Percentiles rank a stretch among this genome's conserved stretches.
Evolutionary conservation across 176 grass and related monocot species (phyloP).

Genomic region (Chloris gayana): DNA sequence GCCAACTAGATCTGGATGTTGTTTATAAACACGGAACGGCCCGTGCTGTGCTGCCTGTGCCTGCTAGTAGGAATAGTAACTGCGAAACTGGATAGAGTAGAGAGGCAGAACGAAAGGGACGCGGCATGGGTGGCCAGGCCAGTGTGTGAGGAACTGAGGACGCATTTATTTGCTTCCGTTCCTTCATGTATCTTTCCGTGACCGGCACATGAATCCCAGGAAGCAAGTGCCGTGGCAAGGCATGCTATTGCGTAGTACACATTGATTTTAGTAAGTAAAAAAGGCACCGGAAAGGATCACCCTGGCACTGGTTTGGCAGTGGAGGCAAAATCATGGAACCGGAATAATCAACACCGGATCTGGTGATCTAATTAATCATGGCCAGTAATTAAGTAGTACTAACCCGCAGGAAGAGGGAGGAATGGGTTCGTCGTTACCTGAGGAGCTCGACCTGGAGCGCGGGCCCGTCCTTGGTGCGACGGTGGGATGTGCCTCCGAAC

Average conservation of each 20-base stretch:
- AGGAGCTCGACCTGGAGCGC: conserved; percentile 90
- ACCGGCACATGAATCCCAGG: conserved; percentile 4
- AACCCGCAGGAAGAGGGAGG: background rate
- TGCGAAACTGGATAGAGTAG: background rate
- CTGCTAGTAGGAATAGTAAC: too few relatives aligned
- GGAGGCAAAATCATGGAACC: background rate
- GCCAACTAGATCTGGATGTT: background rate
- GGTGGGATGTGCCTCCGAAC: conserved; percentile 91
- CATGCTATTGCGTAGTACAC: too few relatives aligned
- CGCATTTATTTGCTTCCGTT: conserved; percentile 35
- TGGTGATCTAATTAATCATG: background rate
- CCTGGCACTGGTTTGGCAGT: background rate
- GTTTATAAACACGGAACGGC: background rate
- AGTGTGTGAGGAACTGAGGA: background rate
- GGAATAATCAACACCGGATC: background rate
- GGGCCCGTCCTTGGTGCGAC: conserved; percentile 89
- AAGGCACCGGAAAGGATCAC: background rate
- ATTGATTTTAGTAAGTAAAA: too few relatives aligned
- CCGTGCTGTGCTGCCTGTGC: background rate
- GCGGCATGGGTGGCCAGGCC: background rate
- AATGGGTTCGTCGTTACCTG: conserved; percentile 46
- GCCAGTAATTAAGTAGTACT: background rate
- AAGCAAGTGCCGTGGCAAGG: background rate
- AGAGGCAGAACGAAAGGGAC: background rate
- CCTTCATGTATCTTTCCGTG: background rate